phyloP scores from a whole-genome alignment of 2,329 filamentous ascomycete genomes.

The Epicoccum nigrum region DNA sequence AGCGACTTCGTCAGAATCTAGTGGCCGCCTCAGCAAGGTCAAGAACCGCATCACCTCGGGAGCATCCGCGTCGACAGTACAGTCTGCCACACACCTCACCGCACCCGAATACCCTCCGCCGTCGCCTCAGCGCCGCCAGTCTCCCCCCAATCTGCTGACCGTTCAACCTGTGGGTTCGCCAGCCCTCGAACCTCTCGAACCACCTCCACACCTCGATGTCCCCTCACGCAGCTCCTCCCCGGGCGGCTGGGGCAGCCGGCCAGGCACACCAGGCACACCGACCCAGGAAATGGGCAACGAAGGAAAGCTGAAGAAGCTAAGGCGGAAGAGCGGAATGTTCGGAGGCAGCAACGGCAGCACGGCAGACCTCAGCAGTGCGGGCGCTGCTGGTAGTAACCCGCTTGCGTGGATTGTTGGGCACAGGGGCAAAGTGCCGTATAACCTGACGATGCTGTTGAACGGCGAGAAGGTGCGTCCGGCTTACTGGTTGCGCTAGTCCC shows the following conservation, averaged over 20 bases:
- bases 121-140: slow-evolving; percentile 21
- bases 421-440: slow-evolving; percentile 62
- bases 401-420: slow-evolving; percentile 66
- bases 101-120: slow-evolving; percentile 42
- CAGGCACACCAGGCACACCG: slow-evolving; percentile 31
- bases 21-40: slow-evolving; percentile 37
- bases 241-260: slow-evolving; percentile 28
- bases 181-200: slow-evolving; percentile 35
- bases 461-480: slow-evolving; percentile 56
- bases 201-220: slow-evolving; percentile 34
- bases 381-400: slow-evolving; percentile 25
- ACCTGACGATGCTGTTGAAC: slow-evolving; percentile 56
- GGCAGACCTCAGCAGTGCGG: slow-evolving; percentile 24
- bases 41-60: slow-evolving; percentile 42
- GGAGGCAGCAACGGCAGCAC: slow-evolving; percentile 31
- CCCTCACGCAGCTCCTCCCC: slow-evolving; percentile 39
- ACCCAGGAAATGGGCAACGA: slow-evolving; percentile 24
- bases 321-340: slow-evolving; percentile 45
- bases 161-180: slow-evolving; percentile 36
- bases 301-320: slow-evolving; percentile 39
- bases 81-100: slow-evolving; percentile 29
- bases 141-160: slow-evolving; percentile 27
- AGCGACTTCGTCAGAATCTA: slow-evolving; percentile 36
- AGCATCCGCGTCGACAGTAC: slow-evolving; percentile 9
- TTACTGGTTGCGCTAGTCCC: slow-evolving; percentile 4